Base-by-base conservation (phyloP, 129 eudicot genomes). In the Saussurea involucrata region DNA sequence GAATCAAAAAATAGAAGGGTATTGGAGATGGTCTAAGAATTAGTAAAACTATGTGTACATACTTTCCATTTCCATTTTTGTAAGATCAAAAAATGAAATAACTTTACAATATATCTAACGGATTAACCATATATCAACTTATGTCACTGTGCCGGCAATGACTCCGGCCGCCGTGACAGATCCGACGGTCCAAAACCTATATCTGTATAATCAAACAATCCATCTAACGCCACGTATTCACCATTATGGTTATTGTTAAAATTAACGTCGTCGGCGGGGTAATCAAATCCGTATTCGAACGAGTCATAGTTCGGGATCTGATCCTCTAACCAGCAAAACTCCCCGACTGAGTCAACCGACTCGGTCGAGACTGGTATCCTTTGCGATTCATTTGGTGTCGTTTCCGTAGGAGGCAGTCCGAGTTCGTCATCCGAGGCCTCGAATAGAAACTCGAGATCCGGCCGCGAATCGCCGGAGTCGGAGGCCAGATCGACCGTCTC, bases 151-250 rank as follows among this genome's bases (percentile, higher is more conserved):
- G 92, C 96, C 44, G 90, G 96, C 36, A 83, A 42, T 1, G 88
- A 61, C 57, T 89, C 90, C 72, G 91, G 68, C 63, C 82, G 75
- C 85, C 88, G 78, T 7, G 69, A 12, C 71, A 83, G 24, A 72
- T 89, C 96, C 1, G 76, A 63, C 44, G 87, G 64, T 70, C 88
- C 93, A 70, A 87, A 87, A 46, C 83, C 90, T 17, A 82, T 5
- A 83, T 92, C 97, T 58, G 93, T 76, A 77, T 88, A 79, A 81
- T 92, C 98, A 81, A 90, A 90, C 69, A 92, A 71, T 60, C 98
- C 98, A 22, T 90, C 98, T 7, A 90, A 32, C 73, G 90, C 83
- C 87, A 79, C 87, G 76, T 82, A 92, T 75, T 87, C 96, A 21
- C 85, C 78, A 66, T 24, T 42, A 3, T 60, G 63, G 57, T 57